Evolutionary conservation across 306 rosid species (phyloP), one percentile per base, ranked within the genome.

Genomic region (Begonia loranthoides): DNA sequence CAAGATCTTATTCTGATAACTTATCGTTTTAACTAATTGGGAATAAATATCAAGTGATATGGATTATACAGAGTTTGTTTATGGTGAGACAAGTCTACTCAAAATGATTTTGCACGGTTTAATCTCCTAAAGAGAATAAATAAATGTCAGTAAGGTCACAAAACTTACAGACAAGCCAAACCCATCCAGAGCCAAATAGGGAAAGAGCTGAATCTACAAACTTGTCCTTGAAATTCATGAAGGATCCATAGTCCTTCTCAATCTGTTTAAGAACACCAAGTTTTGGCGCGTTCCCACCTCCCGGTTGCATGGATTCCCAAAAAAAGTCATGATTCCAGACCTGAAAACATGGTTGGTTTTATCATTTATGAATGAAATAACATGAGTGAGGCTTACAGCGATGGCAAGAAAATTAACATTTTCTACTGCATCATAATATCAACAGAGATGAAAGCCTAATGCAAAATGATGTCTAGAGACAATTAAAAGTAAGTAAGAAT

Each of bases 271-370:
- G 88, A 47, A 86, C 75, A 52, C 88, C 94, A 52, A 74, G 74
- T 73, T 41, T 56, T 40, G 95, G 95, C 68, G 64, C 62, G 68
- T 71, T 74, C 57, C 95, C 99, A 12, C 99, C 99, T 66, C 92
- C 92, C 41, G 94, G 99, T 73, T 80, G 87, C 88, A 90, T 80
- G 79, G 94, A 82, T 62, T 90, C 95, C 99, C 99, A 90, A 62
- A 90, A 86, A 70, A 90, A 90, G 70, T 80, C 94, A 55, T 90
- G 95, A 74, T 86, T 90, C 95, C 99, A 90, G 56, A 86, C 99
- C 99, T 90, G 73, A 51, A 68, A 12, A 28, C 12, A 49, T 19
- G 62, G 43, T 52, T 22, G 38, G 16, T 28, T 28, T 28, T 8
- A 28, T 28, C 9, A 28, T 7, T 28, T 28, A 28, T 28, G 36